Percentiles rank a stretch among this genome's conserved stretches.
These are phyloP conservation scores for Trichoderma koningii DNA, from an alignment of 2,329 filamentous ascomycete species.

Conservation along the genomic window DNA sequence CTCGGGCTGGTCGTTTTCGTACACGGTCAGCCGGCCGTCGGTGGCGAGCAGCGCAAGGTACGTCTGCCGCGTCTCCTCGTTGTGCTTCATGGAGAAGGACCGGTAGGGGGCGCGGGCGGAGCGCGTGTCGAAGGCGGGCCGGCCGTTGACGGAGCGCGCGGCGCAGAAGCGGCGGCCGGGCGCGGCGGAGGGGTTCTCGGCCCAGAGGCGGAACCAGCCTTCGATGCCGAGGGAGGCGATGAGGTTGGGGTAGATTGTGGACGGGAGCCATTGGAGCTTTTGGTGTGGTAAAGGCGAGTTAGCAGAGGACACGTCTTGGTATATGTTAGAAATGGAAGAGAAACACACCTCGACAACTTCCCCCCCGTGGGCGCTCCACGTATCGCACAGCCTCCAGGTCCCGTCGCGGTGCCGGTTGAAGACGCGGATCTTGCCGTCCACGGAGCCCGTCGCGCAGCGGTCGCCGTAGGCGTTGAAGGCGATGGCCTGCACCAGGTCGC, in stretches of 20 bases:
- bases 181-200: conserved; percentile 80
- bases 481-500: conserved; percentile 79
- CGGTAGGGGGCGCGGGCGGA: conserved; percentile 66
- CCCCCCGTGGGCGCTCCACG: conserved; percentile 85
- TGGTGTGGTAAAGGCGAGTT: too few species aligned
- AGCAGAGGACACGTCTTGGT: too few species aligned
- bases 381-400: conserved; percentile 79
- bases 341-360: conserved; percentile 78
- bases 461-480: conserved; percentile 93
- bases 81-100: conserved; percentile 81
- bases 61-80: conserved; percentile 76
- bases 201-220: conserved; percentile 88
- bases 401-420: conserved; percentile 82
- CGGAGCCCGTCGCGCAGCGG: conserved; percentile 85
- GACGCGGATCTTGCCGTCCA: conserved; percentile 89
- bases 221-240: conserved; percentile 88
- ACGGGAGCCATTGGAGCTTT: conserved; percentile 88
- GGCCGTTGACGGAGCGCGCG: conserved; percentile 51
- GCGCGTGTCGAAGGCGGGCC: conserved; percentile 58
- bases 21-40: conserved; percentile 76
- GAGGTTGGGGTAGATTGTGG: conserved; percentile 81
- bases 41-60: conserved; percentile 83
- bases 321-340: too few species aligned
- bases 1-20: conserved; percentile 84
- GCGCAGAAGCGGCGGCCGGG: conserved; percentile 79